phyloP scores from a whole-genome alignment of 306 rosid species.

The Rosa chinensis region DNA sequence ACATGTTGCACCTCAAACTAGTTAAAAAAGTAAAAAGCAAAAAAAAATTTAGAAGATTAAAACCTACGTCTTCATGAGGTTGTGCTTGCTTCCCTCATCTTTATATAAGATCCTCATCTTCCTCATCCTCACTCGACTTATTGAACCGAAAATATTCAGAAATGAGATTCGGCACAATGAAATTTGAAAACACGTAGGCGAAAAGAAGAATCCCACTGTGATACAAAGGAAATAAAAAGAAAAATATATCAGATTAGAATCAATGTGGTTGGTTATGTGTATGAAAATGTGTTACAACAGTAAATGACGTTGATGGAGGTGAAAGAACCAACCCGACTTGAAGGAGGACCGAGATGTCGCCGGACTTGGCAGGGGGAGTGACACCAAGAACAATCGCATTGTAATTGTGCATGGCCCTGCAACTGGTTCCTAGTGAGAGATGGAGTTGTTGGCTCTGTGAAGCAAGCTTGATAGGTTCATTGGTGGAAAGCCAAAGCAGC shows the following conservation, averaged over 20 bases:
- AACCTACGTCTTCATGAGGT: background rate
- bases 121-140: conserved; percentile 28
- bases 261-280: background rate
- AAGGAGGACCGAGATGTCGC: conserved; percentile 42
- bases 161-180: conserved; percentile 49
- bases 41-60: too few relatives aligned
- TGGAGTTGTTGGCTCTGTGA: conserved; percentile 16
- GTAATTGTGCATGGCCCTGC: conserved; percentile 38
- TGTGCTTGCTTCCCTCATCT: background rate
- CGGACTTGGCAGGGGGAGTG: conserved; percentile 31
- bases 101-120: conserved; percentile 24
- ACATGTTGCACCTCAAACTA: background rate
- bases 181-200: conserved; percentile 44
- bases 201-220: conserved; percentile 51
- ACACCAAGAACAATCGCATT: conserved; percentile 29
- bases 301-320: background rate
- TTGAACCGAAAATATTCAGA: conserved; percentile 36
- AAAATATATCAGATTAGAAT: background rate
- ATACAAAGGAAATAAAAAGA: background rate
- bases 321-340: conserved; percentile 38
- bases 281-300: background rate
- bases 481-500: conserved; percentile 24
- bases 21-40: background rate
- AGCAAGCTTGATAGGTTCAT: conserved; percentile 6
- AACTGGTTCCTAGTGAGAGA: conserved; percentile 17